These are phyloP conservation scores for Kwoniella pini DNA, from an alignment of 768 basidiomycete genomes.

Conservation along the genomic window DNA sequence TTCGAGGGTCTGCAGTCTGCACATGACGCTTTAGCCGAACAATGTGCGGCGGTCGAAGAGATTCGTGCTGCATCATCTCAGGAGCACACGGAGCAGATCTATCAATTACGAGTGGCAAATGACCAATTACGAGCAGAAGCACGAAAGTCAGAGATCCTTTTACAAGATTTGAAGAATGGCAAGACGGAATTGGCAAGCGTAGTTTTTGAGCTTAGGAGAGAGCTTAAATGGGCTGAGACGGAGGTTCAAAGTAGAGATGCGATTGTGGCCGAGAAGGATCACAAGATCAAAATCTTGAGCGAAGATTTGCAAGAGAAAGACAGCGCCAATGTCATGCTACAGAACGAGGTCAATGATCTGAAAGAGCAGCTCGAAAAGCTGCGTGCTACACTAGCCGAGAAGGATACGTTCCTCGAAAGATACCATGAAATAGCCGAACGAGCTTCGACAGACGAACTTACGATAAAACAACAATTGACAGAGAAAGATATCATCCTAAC, in stretches of 20 bases:
- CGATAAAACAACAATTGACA: too few species aligned
- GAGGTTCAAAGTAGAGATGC: not conserved
- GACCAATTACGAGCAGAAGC: not conserved
- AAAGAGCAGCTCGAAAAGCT: not conserved
- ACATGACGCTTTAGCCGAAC: conserved; percentile 29
- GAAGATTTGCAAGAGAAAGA: not conserved
- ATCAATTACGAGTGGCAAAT: not conserved
- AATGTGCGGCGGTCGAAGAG: conserved; percentile 15
- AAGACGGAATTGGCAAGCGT: conserved; percentile 9
- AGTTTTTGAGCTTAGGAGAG: conserved; percentile 11
- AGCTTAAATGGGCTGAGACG: conserved; percentile 11
- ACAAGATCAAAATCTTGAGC: not conserved
- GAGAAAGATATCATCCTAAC: not conserved
- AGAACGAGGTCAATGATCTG: not conserved
- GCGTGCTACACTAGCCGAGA: not conserved
- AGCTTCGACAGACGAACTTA: not conserved
- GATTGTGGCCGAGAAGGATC: not conserved
- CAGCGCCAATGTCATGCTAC: not conserved
- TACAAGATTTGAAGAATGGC: not conserved
- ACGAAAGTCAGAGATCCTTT: not conserved
- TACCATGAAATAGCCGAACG: not conserved
- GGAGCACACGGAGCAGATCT: not conserved
- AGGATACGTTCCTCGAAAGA: not conserved
- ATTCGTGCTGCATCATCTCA: conserved; percentile 5
- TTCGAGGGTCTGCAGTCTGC: conserved; percentile 30